Conservation (phyloP, 139 green algal species). For the Microglena sp. region DNA sequence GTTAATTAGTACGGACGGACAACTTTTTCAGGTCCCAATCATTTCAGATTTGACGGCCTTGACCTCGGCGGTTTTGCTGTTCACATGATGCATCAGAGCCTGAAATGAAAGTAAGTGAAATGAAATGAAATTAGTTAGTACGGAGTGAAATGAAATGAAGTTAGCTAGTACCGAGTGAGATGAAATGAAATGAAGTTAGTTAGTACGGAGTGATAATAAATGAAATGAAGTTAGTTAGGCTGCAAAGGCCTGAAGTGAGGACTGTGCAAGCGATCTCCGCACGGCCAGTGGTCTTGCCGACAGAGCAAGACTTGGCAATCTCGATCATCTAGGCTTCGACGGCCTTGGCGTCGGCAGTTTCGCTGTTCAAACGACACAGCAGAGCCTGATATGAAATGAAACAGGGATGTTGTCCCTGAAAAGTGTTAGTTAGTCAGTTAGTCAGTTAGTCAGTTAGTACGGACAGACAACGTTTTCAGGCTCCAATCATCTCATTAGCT, state of each 20-base stretch:
- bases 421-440: no score
- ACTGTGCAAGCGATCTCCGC: neutral
- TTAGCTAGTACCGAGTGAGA: no score
- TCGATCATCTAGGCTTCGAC: neutral
- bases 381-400: conserved; percentile 1
- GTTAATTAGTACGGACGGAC: neutral
- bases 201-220: no score
- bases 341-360: neutral
- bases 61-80: neutral
- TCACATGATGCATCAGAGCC: neutral
- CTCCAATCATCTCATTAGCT: neutral
- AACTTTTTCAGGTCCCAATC: neutral
- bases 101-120: neutral
- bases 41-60: neutral
- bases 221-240: no score
- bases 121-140: neutral
- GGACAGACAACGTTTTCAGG: neutral
- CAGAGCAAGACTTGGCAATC: neutral
- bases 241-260: neutral
- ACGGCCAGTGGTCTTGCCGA: neutral
- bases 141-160: neutral
- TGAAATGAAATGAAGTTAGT: no score
- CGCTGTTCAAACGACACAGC: neutral
- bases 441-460: neutral
- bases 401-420: no score